Evolutionary conservation across 2,329 filamentous ascomycete genomes (phyloP).

Genomic region (Diplodia scrobiculata): DNA sequence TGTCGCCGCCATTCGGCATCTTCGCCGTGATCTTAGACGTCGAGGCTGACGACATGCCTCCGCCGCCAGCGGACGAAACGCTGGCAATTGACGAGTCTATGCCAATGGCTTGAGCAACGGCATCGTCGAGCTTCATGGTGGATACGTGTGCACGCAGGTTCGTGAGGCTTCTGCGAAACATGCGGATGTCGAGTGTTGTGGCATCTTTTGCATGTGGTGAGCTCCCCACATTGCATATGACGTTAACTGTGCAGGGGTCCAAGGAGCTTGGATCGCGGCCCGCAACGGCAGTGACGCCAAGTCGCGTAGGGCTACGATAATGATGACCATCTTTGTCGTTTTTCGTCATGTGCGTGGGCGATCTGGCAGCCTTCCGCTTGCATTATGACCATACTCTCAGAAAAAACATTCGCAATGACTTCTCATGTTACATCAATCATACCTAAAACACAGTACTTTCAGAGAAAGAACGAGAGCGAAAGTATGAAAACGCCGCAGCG

Average conservation of each 20-base stretch:
- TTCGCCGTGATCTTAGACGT: constrained; percentile 62
- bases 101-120: constrained; percentile 62
- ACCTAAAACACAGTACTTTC: not conserved
- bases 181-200: not conserved
- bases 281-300: not conserved
- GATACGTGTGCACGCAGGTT: constrained; percentile 6
- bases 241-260: constrained; percentile 13
- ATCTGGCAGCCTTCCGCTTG: not conserved
- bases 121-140: constrained; percentile 61
- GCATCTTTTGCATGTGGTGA: constrained; percentile 4
- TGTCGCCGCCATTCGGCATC: constrained; percentile 53
- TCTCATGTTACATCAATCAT: not conserved
- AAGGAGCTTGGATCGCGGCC: constrained; percentile 13
- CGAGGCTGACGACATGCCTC: constrained; percentile 64
- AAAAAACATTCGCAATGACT: not conserved
- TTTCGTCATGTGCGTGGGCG: not conserved
- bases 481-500: not conserved
- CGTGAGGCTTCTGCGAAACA: not conserved
- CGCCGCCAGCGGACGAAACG: constrained; percentile 64
- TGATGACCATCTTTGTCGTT: not conserved
- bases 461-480: not conserved
- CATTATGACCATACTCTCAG: not conserved
- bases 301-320: not conserved
- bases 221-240: constrained; percentile 17
- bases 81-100: constrained; percentile 59